Conservation (phyloP, 805 yeast genomes). For the Candida coquimbonensis region DNA sequence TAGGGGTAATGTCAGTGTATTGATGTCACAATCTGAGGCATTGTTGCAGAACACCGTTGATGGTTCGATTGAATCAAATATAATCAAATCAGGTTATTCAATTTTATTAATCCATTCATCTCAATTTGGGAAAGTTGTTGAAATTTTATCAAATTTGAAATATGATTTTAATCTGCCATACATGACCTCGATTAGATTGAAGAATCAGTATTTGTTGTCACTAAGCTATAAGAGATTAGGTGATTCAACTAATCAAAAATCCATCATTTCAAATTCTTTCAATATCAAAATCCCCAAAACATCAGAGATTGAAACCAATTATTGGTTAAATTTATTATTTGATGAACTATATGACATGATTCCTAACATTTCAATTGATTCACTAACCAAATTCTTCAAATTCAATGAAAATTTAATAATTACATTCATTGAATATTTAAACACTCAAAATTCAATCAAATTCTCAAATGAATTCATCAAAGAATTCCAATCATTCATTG, state of each 20-base stretch:
- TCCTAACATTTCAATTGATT: background rate
- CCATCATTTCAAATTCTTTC: slow-evolving; percentile 9
- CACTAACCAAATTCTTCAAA: slow-evolving; percentile 5
- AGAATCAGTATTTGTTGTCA: slow-evolving; percentile 8
- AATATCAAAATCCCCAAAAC: slow-evolving; percentile 12
- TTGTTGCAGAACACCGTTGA: background rate
- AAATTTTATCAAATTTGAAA: background rate
- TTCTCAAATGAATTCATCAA: background rate
- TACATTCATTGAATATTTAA: slow-evolving; percentile 1
- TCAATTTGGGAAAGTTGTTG: background rate
- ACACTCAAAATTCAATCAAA: background rate
- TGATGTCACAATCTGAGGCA: background rate
- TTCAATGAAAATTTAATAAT: slow-evolving; percentile 10
- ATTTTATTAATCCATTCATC: background rate
- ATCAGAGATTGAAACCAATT: slow-evolving; percentile 16
- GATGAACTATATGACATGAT: slow-evolving; percentile 1
- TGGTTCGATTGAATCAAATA: background rate
- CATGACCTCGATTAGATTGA: slow-evolving; percentile 8
- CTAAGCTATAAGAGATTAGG: slow-evolving; percentile 1
- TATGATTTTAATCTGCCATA: background rate
- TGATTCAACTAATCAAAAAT: background rate
- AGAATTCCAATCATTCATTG: slow-evolving; percentile 10
- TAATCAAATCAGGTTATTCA: background rate
- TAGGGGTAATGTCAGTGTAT: background rate
- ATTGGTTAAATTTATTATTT: slow-evolving; percentile 16